Evolutionary conservation across 257 asterid species (phyloP).

Genomic region (Lavandula angustifolia): DNA sequence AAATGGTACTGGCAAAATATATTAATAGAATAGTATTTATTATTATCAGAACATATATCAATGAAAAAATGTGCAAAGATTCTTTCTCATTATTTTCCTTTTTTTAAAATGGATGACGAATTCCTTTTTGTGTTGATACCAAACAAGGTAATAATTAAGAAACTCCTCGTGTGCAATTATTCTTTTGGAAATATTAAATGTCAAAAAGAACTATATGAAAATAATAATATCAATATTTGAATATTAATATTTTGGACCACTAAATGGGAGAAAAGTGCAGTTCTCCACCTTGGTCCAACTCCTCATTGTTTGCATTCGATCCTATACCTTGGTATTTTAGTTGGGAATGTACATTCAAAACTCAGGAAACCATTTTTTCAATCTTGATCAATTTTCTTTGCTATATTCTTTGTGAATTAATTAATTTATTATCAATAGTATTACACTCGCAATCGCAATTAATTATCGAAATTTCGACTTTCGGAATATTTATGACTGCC

Average conservation of each 20-base stretch:
- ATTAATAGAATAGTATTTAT: too few relatives aligned
- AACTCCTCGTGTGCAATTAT: constrained; percentile 40
- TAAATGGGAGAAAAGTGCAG: constrained; percentile 35
- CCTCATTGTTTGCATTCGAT: constrained; percentile 40
- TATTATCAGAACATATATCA: too few relatives aligned
- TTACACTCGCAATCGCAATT: too few relatives aligned
- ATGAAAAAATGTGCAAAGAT: too few relatives aligned
- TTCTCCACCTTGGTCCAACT: constrained; percentile 45
- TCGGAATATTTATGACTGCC: constrained; percentile 36
- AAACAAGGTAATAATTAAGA: constrained; percentile 17
- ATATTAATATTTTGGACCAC: constrained; percentile 38
- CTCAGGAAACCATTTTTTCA: too few relatives aligned
- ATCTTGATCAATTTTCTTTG: too few relatives aligned
- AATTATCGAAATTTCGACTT: too few relatives aligned
- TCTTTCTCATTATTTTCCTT: background rate
- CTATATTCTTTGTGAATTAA: background rate
- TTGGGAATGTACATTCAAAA: too few relatives aligned
- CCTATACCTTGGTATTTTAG: constrained; percentile 1
- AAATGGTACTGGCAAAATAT: too few relatives aligned
- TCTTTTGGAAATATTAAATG: constrained; percentile 29
- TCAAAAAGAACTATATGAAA: background rate
- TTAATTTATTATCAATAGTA: too few relatives aligned
- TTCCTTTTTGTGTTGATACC: constrained; percentile 3
- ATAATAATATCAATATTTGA: constrained; percentile 24
- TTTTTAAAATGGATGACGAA: constrained; percentile 13